Evolutionary conservation across 345 rosid genomes (phyloP), one percentile per base, ranked within the genome.

Genomic region (Sisymbrium altissimum): DNA sequence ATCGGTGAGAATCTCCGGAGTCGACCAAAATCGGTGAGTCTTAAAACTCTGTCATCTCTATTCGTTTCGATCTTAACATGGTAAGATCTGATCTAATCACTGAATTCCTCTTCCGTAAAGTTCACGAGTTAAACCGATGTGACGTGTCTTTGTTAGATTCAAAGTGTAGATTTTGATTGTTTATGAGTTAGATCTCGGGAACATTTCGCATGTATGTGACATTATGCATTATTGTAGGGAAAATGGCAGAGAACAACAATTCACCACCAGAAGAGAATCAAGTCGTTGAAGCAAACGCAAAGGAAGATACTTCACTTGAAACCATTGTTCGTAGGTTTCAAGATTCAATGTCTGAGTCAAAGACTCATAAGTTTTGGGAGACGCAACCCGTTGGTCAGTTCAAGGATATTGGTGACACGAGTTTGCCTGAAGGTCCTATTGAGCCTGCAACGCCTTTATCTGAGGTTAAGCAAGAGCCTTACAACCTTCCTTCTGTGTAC

Each of bases 361-460:
- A 87, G 84, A 81, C 78, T 6, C 97, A 94, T 66, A 88, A 85
- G 80, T 91, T 94, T 71, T 94, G 97, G 97, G 98, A 90, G 78
- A 94, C 95, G 12, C 97, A 91, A 25, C 98, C 97, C 0, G 97
- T 94, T 11, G 89, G 97, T 21, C 98, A 94, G 67, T 89, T 83
- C 75, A 86, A 81, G 80, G 98, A 91, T 63, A 35, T 82, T 0
- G 96, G 97, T 3, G 86, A 89, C 71, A 32, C 91, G 0, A 84
- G 84, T 68, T 81, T 93, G 79, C 87, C 93, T 0, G 97, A 89
- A 79, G 98, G 98, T 14, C 89, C 97, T 0, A 93, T 93, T 4
- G 93, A 94, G 74, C 72, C 74, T 0, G 85, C 95, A 0, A 86
- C 84, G 9, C 81, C 86, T 0, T 78, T 91, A 36, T 86, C 93